Evolutionary conservation across 768 basidiomycete genomes (phyloP), one percentile per base, ranked within the genome.

Genomic region (Dacryopinax spathularia): DNA sequence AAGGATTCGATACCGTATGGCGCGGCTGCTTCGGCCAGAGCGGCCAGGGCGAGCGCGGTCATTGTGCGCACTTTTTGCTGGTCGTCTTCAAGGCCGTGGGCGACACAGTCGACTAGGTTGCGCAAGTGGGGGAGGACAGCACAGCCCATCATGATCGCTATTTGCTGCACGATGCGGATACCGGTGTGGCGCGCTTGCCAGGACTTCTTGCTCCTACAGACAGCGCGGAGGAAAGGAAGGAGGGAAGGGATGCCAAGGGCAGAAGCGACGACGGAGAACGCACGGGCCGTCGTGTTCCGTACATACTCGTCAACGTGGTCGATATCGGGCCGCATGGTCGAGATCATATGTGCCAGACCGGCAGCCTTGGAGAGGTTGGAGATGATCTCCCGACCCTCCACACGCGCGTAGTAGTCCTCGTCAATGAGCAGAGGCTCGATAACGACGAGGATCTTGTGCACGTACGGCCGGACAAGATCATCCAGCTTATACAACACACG

Each of bases 1-100:
- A 99, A 99, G 2, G 95, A 97, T 73, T 99, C 96, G 74, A 99
- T 98, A 80, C 96, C 96, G 72, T 99, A 99, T 0, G 96, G 96
- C 0, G 95, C 94, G 16, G 96, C 84, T 20, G 96, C 94, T 74
- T 98, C 96, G 10, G 96, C 96, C 44, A 99, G 81, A 2, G 94
- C 96, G 64, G 96, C 94, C 20, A 95, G 76, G 16, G 86, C 88
- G 18, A 95, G 77, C 6, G 93, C 93, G 20, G 93, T 94, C 93
- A 95, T 95, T 3, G 93, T 96, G 68, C 90, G 80, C 60, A 96
- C 93, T 71, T 96, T 96, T 74, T 94, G 91, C 75, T 96, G 93
- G 69, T 96, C 93, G 70, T 96, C 93, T 44, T 89, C 84, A 60
- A 94, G 77, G 36, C 92, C 93, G 71, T 91, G 89, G 0, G 94